Conservation (phyloP, 331 rosid species). For the Phaseolus coccineus region DNA sequence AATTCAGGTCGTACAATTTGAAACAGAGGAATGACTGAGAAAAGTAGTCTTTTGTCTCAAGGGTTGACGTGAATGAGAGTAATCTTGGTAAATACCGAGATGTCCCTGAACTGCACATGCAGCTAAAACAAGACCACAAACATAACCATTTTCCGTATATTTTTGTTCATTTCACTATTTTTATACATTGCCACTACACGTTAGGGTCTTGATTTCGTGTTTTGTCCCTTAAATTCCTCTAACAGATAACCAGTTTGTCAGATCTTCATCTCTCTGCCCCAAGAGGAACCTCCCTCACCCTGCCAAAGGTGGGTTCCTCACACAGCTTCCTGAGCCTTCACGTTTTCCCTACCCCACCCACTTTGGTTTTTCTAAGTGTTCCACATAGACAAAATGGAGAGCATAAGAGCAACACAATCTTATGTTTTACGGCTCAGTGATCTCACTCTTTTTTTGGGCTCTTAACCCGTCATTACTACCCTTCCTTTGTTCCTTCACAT, state of each 20-base stretch:
- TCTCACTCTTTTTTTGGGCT: background rate
- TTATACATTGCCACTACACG: slow-evolving; percentile 14
- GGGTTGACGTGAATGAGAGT: background rate
- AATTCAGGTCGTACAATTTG: background rate
- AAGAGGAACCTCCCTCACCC: slow-evolving; percentile 32
- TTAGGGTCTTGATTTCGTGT: slow-evolving; percentile 25
- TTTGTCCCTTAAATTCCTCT: slow-evolving; percentile 38
- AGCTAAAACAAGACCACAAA: background rate
- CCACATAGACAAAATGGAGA: background rate
- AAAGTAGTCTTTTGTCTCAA: background rate
- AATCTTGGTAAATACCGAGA: slow-evolving; percentile 4
- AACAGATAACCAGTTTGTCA: slow-evolving; percentile 3
- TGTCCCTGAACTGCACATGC: background rate
- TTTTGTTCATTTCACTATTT: slow-evolving; percentile 18
- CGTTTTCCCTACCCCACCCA: background rate
- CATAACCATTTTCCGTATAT: background rate
- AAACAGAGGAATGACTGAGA: background rate
- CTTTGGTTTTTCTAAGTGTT: background rate
- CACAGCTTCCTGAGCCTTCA: slow-evolving; percentile 23
- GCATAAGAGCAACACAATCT: background rate
- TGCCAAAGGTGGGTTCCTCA: slow-evolving; percentile 33
- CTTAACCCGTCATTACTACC: background rate
- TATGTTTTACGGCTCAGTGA: background rate
- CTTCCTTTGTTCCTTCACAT: background rate
- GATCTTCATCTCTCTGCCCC: background rate